These are phyloP conservation scores for Fusarium sp. DNA, from an alignment of 2,329 filamentous ascomycete species.

Conservation along the genomic window DNA sequence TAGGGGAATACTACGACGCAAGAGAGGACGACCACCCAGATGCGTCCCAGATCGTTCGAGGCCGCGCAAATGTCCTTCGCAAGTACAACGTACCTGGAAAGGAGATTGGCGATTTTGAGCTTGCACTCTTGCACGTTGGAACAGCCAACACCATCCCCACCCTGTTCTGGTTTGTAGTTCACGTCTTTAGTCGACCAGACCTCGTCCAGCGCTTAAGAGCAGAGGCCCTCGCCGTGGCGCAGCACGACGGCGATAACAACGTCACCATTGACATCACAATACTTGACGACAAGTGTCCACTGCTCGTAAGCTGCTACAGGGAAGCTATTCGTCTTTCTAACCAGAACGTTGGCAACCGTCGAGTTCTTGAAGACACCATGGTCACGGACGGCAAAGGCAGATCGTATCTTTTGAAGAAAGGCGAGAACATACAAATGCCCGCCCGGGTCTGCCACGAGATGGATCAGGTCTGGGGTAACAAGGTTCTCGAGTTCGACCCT, in stretches of 20 bases:
- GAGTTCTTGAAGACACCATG: conserved; percentile 26
- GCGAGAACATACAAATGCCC: conserved; percentile 25
- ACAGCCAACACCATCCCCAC: conserved; percentile 54
- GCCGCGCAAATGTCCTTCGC: conserved; percentile 5
- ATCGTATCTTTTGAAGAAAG: conserved; percentile 32
- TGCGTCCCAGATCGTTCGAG: conserved; percentile 47
- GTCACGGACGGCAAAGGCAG: conserved; percentile 23
- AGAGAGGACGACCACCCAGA: conserved; percentile 16
- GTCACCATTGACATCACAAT: conserved; percentile 49
- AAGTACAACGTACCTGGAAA: not conserved
- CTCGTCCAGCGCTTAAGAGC: conserved; percentile 46
- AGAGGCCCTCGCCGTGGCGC: conserved; percentile 43
- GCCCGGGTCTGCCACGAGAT: conserved; percentile 10
- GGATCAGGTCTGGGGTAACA: conserved; percentile 23
- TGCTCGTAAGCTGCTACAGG: conserved; percentile 38
- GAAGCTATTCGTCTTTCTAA: conserved; percentile 23
- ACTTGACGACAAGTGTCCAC: conserved; percentile 54
- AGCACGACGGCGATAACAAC: conserved; percentile 3
- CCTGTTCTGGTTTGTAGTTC: conserved; percentile 52
- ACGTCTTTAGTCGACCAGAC: conserved; percentile 46
- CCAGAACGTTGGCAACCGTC: conserved; percentile 23
- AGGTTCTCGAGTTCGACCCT: conserved; percentile 16
- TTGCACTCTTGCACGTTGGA: conserved; percentile 48
- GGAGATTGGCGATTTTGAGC: conserved; percentile 35
- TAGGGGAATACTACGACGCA: conserved; percentile 21